phyloP scores from a whole-genome alignment of 179 eudicot genomes.

The Spergularia azorica region DNA sequence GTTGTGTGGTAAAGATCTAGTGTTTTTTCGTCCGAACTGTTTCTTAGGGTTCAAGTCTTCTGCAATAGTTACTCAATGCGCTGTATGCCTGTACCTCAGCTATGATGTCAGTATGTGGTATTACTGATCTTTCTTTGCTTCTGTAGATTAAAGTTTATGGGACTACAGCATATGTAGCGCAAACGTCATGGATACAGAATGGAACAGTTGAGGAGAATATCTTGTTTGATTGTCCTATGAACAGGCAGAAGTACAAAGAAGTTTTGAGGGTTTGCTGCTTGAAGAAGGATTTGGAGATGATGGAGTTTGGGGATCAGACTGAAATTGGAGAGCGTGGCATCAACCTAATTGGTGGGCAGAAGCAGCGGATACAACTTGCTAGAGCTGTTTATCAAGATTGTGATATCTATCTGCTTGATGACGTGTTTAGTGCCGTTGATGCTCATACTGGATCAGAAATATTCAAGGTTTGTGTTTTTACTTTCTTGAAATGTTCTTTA shows the following conservation, averaged over 20 bases:
- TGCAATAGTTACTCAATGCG: not conserved
- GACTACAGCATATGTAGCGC: slow-evolving; percentile 94
- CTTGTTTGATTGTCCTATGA: slow-evolving; percentile 82
- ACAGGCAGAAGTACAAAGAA: slow-evolving; percentile 61
- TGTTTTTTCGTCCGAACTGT: not conserved
- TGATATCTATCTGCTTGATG: slow-evolving; percentile 93
- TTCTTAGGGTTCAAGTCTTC: too few relatives aligned
- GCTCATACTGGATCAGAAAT: slow-evolving; percentile 95
- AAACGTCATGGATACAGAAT: slow-evolving; percentile 95
- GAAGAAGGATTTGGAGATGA: slow-evolving; percentile 88
- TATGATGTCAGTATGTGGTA: not conserved
- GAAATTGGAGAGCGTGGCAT: slow-evolving; percentile 99
- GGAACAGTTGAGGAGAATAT: slow-evolving; percentile 92
- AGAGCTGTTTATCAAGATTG: slow-evolving; percentile 94
- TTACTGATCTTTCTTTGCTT: not conserved
- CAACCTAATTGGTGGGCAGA: slow-evolving; percentile 93
- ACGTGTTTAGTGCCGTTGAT: slow-evolving; percentile 95
- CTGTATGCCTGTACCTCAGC: not conserved
- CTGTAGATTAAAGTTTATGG: slow-evolving; percentile 79
- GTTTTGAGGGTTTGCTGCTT: slow-evolving; percentile 71
- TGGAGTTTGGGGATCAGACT: slow-evolving; percentile 96
- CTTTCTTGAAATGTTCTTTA: not conserved
- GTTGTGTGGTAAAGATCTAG: not conserved
- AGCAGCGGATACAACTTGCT: slow-evolving; percentile 93
- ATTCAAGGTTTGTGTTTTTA: slow-evolving; percentile 60